A percentile compares a stretch with the other conserved stretches of the same genome.
phyloP scores from a whole-genome alignment of 2,329 filamentous ascomycete species.

The Phialocephala subalpina region DNA sequence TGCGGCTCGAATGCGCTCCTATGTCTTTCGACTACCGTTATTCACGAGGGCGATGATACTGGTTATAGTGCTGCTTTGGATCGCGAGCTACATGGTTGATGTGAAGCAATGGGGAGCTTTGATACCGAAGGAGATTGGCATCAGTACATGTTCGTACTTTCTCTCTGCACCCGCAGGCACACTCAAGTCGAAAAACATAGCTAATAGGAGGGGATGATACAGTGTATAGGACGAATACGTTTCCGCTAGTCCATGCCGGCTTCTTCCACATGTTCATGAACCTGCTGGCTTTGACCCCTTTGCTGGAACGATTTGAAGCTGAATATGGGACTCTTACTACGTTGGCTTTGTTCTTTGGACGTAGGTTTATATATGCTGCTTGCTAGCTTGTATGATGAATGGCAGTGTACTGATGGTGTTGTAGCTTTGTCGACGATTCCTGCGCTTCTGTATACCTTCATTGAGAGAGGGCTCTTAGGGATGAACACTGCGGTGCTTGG shows the following conservation, averaged over 20 bases:
- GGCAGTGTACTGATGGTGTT: slow-evolving; percentile 22
- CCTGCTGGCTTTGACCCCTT: slow-evolving; percentile 79
- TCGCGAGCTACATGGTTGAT: slow-evolving; percentile 74
- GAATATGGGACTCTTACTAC: slow-evolving; percentile 92
- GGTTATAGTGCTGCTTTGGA: slow-evolving; percentile 73
- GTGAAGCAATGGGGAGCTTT: slow-evolving; percentile 80
- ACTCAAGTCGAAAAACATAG: not conserved
- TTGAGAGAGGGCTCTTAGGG: slow-evolving; percentile 77
- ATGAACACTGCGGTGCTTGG: slow-evolving; percentile 80
- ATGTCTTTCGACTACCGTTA: slow-evolving; percentile 84
- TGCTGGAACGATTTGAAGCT: slow-evolving; percentile 91
- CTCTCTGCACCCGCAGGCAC: not conserved
- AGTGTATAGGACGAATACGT: slow-evolving; percentile 96
- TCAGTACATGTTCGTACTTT: slow-evolving; percentile 70
- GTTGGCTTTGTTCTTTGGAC: slow-evolving; percentile 88
- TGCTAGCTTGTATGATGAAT: not conserved
- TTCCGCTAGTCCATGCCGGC: slow-evolving; percentile 83
- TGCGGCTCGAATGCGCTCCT: slow-evolving; percentile 78
- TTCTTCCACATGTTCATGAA: slow-evolving; percentile 86
- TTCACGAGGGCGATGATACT: slow-evolving; percentile 79
- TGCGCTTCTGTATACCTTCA: slow-evolving; percentile 78
- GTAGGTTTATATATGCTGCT: slow-evolving; percentile 61
- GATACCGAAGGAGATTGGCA: slow-evolving; percentile 76
- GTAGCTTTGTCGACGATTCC: slow-evolving; percentile 82
- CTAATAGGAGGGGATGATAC: slow-evolving; percentile 22